Base-by-base conservation (phyloP, 176 grass and related monocot species). In the Calamus simplicifolius region DNA sequence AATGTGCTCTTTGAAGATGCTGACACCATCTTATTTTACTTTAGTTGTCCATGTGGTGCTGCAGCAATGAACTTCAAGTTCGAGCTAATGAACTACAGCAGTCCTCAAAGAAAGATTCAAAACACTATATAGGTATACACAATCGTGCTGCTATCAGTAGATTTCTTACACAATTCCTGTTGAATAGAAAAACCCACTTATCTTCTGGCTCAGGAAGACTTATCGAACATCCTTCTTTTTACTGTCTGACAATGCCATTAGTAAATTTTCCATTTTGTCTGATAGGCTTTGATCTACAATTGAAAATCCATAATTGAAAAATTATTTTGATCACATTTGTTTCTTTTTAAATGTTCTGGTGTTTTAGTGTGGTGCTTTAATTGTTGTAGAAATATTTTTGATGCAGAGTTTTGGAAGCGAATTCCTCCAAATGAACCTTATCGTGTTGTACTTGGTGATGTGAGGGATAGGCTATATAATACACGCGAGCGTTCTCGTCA, bases 1-100 rank as follows among this genome's bases (percentile, higher is more conserved):
- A 38, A 38, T 38, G 35, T 43, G 8, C 12, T 43, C 21, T 23
- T 23, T 56, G 12, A 52, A 16, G 3, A 27, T 67, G 29, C 62
- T 84, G 52, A 79, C 4, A 15, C 18, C 3, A 50, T 56, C 29
- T 26, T 29, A 12, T 55, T 53, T 73, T 56, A 19, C 77, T 82
- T 16, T 75, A 98, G 93, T 78, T 98, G n/a, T 98, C 93, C 55
- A 98, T 98, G 93, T 98, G 93, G 93, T 88, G 93, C 35, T 92
- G 93, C 79, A 85, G 66, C 51, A 73, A 88, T 57, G 93, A 92
- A 68, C 93, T 98, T 72, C 82, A 79, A 57, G 21, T 63, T 25
- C 72, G 58, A 63, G 93, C 81, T 65, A 85, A 83, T 78, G 85
- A 75, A 65, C 27, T 92, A 49, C 93, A 92, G 49, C 62, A 54